Conservation (phyloP, 1,139 yeast genomes). For the Magnusiomyces sp. region DNA sequence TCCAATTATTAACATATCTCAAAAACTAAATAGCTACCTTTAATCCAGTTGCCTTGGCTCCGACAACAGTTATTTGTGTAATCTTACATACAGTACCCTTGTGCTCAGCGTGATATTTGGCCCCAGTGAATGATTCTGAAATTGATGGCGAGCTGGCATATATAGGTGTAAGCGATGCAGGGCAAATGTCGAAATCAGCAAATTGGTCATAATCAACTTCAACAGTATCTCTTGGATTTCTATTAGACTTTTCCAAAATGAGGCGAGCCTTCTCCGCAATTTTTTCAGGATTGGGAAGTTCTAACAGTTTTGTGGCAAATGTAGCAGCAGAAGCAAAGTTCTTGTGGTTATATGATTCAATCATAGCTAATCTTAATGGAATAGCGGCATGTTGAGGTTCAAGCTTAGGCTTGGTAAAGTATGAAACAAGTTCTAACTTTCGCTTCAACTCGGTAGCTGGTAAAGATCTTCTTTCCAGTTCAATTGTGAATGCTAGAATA, state of each 20-base stretch:
- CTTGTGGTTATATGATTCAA: conserved; percentile 78
- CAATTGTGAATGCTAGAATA: conserved; percentile 84
- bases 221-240: conserved; percentile 73
- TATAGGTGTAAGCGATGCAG: conserved; percentile 80
- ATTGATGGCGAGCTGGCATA: conserved; percentile 65
- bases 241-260: conserved; percentile 71
- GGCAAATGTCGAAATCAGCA: conserved; percentile 86
- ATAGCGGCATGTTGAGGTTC: conserved; percentile 77
- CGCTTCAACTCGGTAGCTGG: conserved; percentile 68
- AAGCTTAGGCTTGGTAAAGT: conserved; percentile 78
- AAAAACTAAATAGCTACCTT: conserved; percentile 32
- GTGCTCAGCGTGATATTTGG: conserved; percentile 68
- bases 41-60: conserved; percentile 94
- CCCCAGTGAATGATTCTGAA: conserved; percentile 83
- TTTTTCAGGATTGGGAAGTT: conserved; percentile 42
- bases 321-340: conserved; percentile 83
- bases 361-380: conserved; percentile 93
- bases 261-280: conserved; percentile 86
- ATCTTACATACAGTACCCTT: conserved; percentile 74
- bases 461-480: conserved; percentile 74
- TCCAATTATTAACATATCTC: neutral
- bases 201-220: conserved; percentile 89
- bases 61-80: conserved; percentile 70
- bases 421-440: conserved; percentile 89
- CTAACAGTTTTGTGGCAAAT: conserved; percentile 78